These are phyloP conservation scores for Venturia effusa DNA, from an alignment of 2,329 filamentous ascomycete genomes.

Conservation along the genomic window DNA sequence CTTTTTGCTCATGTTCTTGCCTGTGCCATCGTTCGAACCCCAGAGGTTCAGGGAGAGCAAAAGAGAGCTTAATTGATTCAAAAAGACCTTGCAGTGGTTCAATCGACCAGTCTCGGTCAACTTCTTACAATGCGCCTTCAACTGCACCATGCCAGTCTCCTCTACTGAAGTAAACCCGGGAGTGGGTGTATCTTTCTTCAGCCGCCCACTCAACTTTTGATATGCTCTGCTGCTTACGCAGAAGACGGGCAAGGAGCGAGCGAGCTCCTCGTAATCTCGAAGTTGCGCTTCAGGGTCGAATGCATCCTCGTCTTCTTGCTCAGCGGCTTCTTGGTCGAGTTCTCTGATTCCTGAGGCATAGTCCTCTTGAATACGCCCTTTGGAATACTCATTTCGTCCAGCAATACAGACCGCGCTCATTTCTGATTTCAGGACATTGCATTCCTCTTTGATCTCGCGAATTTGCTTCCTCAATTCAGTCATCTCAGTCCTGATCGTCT, in stretches of 20 bases:
- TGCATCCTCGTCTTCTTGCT: slow-evolving; percentile 42
- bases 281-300: slow-evolving; percentile 45
- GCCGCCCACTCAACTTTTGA: slow-evolving; percentile 47
- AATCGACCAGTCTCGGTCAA: slow-evolving; percentile 42
- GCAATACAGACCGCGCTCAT: slow-evolving; percentile 35
- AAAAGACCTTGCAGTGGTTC: slow-evolving; percentile 36
- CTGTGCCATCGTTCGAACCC: slow-evolving; percentile 33
- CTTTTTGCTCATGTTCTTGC: slow-evolving; percentile 29
- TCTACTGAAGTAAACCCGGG: slow-evolving; percentile 41
- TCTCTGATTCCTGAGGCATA: slow-evolving; percentile 51
- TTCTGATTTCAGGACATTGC: not conserved
- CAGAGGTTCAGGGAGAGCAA: slow-evolving; percentile 44
- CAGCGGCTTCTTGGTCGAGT: slow-evolving; percentile 44
- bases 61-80: slow-evolving; percentile 38
- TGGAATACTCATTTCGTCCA: slow-evolving; percentile 46
- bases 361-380: slow-evolving; percentile 43
- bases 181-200: slow-evolving; percentile 41
- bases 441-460: not conserved
- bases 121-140: slow-evolving; percentile 48
- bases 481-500: slow-evolving; percentile 16
- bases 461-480: not conserved
- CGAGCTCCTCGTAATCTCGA: slow-evolving; percentile 49
- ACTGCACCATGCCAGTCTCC: slow-evolving; percentile 49
- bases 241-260: slow-evolving; percentile 47
- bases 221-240: slow-evolving; percentile 54